Base-by-base conservation (phyloP, 768 basidiomycete genomes). In the Pleurotus giganteus region DNA sequence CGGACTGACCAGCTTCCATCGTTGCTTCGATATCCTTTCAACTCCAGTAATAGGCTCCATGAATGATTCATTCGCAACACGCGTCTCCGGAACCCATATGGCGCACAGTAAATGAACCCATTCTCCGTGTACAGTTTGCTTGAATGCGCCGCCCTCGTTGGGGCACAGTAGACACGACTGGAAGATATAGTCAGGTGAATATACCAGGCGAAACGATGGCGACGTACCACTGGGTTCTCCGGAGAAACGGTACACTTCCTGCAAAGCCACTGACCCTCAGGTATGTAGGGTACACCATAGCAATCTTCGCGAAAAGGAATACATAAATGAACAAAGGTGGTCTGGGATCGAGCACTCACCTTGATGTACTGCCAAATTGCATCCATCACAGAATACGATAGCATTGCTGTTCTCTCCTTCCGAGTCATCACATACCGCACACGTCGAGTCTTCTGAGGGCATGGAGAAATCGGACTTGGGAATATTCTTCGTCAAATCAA, bases 301-400 rank as follows among this genome's bases (percentile, higher is more conserved):
- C 97, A 99, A 67, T 99, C 97, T 97, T 59, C 2, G 28, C 15
- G 37, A 44, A 43, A 26, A 39, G 49, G 4, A 41, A 50, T 6
- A 29, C 55, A 17, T 28, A 13, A 49, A 44, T 46, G 15, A 5
- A 6, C 19, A 15, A 3, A 13, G 13, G 29, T 12, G 12, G 46
- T 9, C 32, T 24, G 15, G 2, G 32, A n/a, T 19, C n/a, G 19
- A 27, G 12, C 3, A 61, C 80, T 51, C 57, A 91, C 95, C 95
- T 81, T 99, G 97, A 74, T 99, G 97, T n/a, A 99, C 97, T 8
- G 97, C 97, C 24, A 99, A 74, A 69, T 98, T 98, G 69, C 97
- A 99, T 0, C 96, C 97, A 66, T 99, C 97, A 67, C 97, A 99
- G 65, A 99, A 99, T 4, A 99, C 95, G 62, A 98, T 99, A 5